Base-by-base conservation (phyloP, 2,329 filamentous ascomycete species). In the Colletotrichum scovillei region DNA sequence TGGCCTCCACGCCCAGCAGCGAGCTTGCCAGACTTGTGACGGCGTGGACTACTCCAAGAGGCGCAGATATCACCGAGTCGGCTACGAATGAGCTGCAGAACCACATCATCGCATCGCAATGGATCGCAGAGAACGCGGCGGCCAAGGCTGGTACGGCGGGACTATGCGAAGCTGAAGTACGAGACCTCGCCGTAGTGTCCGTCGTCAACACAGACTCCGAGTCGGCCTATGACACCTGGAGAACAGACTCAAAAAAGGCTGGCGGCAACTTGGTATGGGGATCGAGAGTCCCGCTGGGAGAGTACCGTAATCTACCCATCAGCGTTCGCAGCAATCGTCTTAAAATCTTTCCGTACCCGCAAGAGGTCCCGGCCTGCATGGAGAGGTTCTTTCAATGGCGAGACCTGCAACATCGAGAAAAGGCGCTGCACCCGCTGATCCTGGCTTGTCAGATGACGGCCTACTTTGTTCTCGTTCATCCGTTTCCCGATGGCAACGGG, bases 401-500 rank as follows among this genome's bases (percentile, higher is more conserved):
- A 30, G 65, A 77, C 52, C 22, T 30, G 16, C 67, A 68, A 8
- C 75, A 77, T 65, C 56, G 26, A 8, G 60, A 55, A 24, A 73
- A 65, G 56, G 53, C 64, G 38, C 58, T 78, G 5, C 76, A 78
- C 58, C 78, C 77, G 12, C 60, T 79, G 16, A 63, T 79, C 6
- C 46, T 76, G 12, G 75, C 76, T 4, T 75, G 76, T 32, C 75
- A 78, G 52, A 28, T 74, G 26, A 74, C 66, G 32, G 73, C 67
- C 8, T 77, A 77, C 58, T 76, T 76, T 55, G 46, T 72, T 5
- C 53, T 70, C 30, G 67, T 78, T 57, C 72, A 79, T 59, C 78
- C 77, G 38, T 78, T 78, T 57, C 58, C 72, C 26, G 74, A 78
- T 67, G 76, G 76, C 8, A 78, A 78, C 19, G 78, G 76, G 16